A percentile compares a stretch with the other conserved stretches of the same genome.
phyloP scores from a whole-genome alignment of 257 asterid species.

The Striga asiatica region DNA sequence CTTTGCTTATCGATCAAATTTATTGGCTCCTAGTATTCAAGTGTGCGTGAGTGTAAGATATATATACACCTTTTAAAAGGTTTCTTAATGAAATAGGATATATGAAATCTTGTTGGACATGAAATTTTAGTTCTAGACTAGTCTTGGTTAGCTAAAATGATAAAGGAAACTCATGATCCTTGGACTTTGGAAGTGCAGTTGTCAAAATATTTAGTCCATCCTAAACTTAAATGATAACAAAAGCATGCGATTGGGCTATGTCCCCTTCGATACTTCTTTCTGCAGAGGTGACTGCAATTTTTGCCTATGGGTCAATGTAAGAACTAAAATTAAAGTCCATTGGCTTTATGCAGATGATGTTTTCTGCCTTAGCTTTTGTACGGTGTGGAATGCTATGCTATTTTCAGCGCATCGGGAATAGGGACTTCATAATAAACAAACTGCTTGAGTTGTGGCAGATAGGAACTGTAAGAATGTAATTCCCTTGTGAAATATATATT shows the following conservation, averaged over 20 bases:
- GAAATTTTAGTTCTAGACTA: background rate
- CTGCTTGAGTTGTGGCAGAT: conserved; percentile 65
- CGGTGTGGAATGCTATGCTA: conserved; percentile 96
- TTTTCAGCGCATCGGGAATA: conserved; percentile 87
- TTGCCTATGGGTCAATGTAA: conserved; percentile 1
- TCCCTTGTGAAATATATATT: conserved; percentile 6
- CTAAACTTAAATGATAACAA: background rate
- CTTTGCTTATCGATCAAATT: conserved; percentile 94
- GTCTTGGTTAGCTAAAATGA: conserved; percentile 3
- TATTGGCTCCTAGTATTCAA: conserved; percentile 98
- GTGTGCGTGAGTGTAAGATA: conserved; percentile 24
- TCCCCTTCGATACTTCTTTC: background rate
- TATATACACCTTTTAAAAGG: background rate
- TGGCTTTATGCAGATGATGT: conserved; percentile 79
- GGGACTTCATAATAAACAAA: conserved; percentile 66
- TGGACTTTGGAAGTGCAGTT: background rate
- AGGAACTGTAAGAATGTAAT: conserved; percentile 62
- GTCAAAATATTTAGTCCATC: background rate
- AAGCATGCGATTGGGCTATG: background rate
- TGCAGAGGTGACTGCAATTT: conserved; percentile 7
- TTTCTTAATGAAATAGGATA: conserved; percentile 1
- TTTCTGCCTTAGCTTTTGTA: conserved; percentile 91
- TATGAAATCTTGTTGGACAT: background rate
- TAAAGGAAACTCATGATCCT: background rate
- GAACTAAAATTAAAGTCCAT: conserved; percentile 5